Base-by-base conservation (phyloP, 768 basidiomycete species). In the Lentinula boryana region DNA sequence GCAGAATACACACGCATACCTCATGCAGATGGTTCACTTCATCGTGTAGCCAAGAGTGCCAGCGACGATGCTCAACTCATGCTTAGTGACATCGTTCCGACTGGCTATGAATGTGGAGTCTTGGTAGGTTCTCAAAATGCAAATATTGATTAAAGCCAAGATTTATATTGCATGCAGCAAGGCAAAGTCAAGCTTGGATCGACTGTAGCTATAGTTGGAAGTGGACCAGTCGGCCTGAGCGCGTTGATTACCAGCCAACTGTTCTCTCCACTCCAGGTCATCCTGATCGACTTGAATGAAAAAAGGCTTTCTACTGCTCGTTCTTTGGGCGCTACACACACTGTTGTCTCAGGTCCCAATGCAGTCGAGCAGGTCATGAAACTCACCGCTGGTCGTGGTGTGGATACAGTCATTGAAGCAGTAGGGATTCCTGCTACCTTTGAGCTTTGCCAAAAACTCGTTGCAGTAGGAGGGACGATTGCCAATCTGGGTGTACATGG, bases 401-500 rank as follows among this genome's bases (percentile, higher is more conserved):
- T 66, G 2, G 68, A 69, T 52, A 64, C 66, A 2, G 68, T 60
- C 23, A 63, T 69, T 40, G 68, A 69, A 60, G 68, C 68, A 9
- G 68, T 65, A 2, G 68, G 68, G 5, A 59, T 68, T 7, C 66
- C 68, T 3, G 61, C 51, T 35, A 66, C 68, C 31, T 68, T 69
- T 58, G 65, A 63, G 15, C 63, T 69, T 13, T 69, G 68, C 52
- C 67, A 67, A 51, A 64, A 66, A 12, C 41, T 69, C 16, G 61
- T 69, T 31, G 68, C 64, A 13, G 65, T 62, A 9, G 68, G 68
- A 8, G 68, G 68, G 23, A 67, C 65, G 1, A 65, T 69, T 58
- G 67, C 68, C n/a, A 69, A 68, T 56, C 15, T 67, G 33, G 67
- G 68, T 6, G 68, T 69, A n/a, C 68, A 67, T 49, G 68, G 68